phyloP scores from a whole-genome alignment of 768 basidiomycete genomes.

The Lactarius trivialis region DNA sequence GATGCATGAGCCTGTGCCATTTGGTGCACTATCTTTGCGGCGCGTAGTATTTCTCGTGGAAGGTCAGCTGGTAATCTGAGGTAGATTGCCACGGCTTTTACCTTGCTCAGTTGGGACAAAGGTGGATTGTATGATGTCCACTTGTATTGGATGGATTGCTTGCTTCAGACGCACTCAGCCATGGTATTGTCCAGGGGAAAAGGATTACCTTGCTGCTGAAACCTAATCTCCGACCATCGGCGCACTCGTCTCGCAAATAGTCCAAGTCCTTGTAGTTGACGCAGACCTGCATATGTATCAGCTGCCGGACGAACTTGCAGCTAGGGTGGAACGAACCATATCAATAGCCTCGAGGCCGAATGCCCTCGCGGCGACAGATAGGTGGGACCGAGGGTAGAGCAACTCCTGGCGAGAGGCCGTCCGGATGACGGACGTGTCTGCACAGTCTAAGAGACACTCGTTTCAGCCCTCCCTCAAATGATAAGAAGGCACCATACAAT shows the following conservation, averaged over 20 bases:
- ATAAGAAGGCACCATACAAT: conserved; percentile 48
- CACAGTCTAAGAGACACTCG: conserved; percentile 56
- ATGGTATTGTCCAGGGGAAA: background rate
- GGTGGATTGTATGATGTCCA: conserved; percentile 66
- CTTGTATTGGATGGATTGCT: conserved; percentile 89
- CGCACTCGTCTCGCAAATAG: conserved; percentile 64
- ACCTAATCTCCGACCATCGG: conserved; percentile 74
- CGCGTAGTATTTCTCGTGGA: conserved; percentile 63
- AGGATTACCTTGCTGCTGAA: conserved; percentile 79
- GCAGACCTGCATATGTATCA: conserved; percentile 52
- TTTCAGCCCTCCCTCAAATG: background rate
- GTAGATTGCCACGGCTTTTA: conserved; percentile 27
- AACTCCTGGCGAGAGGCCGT: conserved; percentile 70
- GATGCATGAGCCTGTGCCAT: conserved; percentile 53
- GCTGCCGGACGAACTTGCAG: background rate
- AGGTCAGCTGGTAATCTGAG: background rate
- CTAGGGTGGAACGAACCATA: conserved; percentile 48
- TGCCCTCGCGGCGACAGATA: conserved; percentile 78
- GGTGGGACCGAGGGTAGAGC: conserved; percentile 74
- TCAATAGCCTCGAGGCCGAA: conserved; percentile 83
- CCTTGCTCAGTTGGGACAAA: conserved; percentile 74
- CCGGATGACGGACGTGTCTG: conserved; percentile 77
- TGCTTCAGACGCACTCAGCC: conserved; percentile 44
- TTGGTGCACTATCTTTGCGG: conserved; percentile 59
- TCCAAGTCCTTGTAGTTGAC: conserved; percentile 75